These are phyloP conservation scores for Aphanomyces euteiches DNA, from an alignment of 352 stramenopile species.

Conservation along the genomic window DNA sequence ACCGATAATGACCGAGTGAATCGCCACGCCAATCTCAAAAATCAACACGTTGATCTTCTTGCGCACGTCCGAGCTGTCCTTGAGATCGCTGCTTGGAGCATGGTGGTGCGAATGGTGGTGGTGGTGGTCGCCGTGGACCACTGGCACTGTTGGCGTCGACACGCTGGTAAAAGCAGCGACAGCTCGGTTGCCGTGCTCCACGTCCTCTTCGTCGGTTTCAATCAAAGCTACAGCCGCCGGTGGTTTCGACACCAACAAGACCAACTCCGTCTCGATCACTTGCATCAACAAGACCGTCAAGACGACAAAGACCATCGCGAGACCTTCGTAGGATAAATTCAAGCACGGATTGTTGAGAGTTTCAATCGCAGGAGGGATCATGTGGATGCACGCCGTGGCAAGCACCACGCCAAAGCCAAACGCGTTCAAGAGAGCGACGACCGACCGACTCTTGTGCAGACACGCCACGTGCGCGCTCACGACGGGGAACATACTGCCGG, in stretches of 20 bases:
- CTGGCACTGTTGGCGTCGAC: no score
- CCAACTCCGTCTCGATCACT: conserved; percentile 30
- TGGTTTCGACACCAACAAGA: conserved; percentile 8
- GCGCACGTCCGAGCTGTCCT: no score
- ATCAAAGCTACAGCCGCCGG: no score
- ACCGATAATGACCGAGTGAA: conserved; percentile 69
- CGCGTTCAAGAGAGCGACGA: conserved; percentile 21
- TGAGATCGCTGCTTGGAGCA: background rate
- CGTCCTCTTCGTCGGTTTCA: no score
- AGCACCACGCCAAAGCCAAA: conserved; percentile 35
- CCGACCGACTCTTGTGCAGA: background rate
- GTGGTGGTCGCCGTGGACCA: background rate
- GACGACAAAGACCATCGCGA: conserved; percentile 34
- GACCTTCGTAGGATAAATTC: conserved; percentile 27
- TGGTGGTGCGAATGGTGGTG: conserved; percentile 4
- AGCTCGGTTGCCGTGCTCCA: no score
- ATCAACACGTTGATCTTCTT: conserved; percentile 42
- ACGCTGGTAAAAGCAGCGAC: no score
- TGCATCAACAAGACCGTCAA: conserved; percentile 32
- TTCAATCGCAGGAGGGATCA: conserved; percentile 31
- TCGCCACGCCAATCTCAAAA: conserved; percentile 55
- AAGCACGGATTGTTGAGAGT: conserved; percentile 33
- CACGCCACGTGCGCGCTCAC: conserved; percentile 16
- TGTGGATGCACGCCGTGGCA: conserved; percentile 34
- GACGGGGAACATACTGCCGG: conserved; percentile 28